Base-by-base conservation (phyloP, 371 early-diverging fungal species). In the Apophysomyces trapeziformis region DNA sequence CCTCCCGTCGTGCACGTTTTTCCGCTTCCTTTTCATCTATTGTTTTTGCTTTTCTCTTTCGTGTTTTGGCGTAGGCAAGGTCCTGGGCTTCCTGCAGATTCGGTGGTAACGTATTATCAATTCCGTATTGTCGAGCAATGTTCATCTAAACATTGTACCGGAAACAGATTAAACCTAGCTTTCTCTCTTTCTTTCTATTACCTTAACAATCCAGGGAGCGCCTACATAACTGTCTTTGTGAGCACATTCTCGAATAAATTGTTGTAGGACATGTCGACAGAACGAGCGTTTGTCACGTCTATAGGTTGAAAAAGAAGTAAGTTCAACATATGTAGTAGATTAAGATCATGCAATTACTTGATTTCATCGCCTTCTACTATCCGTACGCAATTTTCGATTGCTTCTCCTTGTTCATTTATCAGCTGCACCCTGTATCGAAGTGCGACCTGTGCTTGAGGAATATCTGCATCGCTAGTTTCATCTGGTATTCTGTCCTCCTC, bases 161-260 rank as follows among this genome's bases (percentile, higher is more conserved):
- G 44, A 36, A 2, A 26, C 32, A 2, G 1, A 26, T 26, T 26
- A 26, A 26, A 26, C 32, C 3, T 2, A 26, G 2, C 32, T 26
- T 26, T 12, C 38, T 18, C n/a, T 35, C 35, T n/a, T 18, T 57
- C 13, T 11, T 18, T 21, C 36, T 12, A 54, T 50, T 77, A 89
- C 90, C 86, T 85, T 82, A 32, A 93, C 78, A 13, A 89, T 39
- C 89, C 90, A 90, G 11, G 91, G 91, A 37, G 90, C 87, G 14
- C 88, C 89, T 9, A 83, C 63, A 75, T 90, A 89, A 38, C 66
- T 76, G 56, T 90, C 91, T 65, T 80, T 88, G 39, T 77, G 71
- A 0, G 88, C 81, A 58, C 85, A 86, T 61, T 93, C 93, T 43
- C 86, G 78, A 16, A 93, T 82, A 66, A 88, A 89, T 59, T 79